These are phyloP conservation scores for Paramecium tetraurelia DNA, from an alignment of 73 alveolate species.

Conservation along the genomic window DNA sequence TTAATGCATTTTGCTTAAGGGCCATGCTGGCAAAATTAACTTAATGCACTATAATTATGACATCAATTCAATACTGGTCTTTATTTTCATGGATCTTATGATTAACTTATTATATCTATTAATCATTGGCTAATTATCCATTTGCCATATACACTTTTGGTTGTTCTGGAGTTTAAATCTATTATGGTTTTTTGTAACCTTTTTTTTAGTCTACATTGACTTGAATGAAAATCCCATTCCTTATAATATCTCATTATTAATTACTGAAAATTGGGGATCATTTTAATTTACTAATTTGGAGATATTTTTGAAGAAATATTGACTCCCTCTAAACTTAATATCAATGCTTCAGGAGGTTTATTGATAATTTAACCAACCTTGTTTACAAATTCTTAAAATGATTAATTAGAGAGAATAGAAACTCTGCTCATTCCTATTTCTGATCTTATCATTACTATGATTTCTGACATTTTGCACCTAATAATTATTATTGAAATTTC, in stretches of 20 bases:
- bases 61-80: neutral
- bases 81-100: constrained; percentile 33
- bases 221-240: neutral
- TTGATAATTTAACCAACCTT: neutral
- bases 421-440: constrained; percentile 47
- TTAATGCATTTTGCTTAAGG: constrained; percentile 28
- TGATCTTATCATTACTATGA: neutral
- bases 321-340: neutral
- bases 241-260: neutral
- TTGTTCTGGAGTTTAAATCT: neutral
- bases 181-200: neutral
- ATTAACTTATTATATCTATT: neutral
- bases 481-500: neutral
- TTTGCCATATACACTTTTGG: constrained; percentile 5
- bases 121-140: neutral
- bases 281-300: neutral
- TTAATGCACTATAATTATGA: neutral
- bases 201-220: neutral
- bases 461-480: neutral
- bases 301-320: neutral
- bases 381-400: constrained; percentile 16
- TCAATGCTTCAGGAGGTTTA: neutral
- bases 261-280: constrained; percentile 29
- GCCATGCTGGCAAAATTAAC: neutral
- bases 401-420: neutral